phyloP scores from a whole-genome alignment of 139 green algal genomes.

The Astrephomene gubernaculifera region DNA sequence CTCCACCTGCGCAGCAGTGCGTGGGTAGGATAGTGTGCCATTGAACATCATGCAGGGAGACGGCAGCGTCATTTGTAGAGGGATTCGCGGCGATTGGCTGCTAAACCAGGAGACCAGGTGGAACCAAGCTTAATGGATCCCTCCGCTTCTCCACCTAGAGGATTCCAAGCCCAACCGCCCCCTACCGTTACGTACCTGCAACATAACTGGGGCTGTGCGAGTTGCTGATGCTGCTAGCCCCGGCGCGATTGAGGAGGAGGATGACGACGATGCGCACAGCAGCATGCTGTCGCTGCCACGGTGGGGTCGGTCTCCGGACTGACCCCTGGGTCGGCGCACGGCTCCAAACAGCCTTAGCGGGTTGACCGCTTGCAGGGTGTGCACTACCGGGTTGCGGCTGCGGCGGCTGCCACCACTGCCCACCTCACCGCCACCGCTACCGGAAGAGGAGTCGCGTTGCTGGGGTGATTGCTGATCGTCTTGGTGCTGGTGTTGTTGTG shows the following conservation, averaged over 20 bases:
- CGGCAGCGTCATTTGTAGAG: background rate
- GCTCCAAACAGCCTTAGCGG: constrained; percentile 3
- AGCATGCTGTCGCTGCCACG: no score
- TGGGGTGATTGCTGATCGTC: background rate
- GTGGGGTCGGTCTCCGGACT: background rate
- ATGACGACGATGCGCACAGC: no score
- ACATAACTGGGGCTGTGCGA: background rate
- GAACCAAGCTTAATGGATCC: background rate
- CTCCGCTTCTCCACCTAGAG: background rate
- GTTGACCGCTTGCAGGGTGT: constrained; percentile 7
- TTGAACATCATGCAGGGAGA: background rate
- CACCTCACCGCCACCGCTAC: background rate
- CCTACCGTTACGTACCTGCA: background rate
- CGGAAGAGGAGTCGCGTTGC: background rate
- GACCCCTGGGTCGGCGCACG: background rate
- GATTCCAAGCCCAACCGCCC: background rate
- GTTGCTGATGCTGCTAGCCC: background rate
- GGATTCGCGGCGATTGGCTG: background rate
- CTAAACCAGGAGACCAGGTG: background rate
- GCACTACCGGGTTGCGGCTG: background rate
- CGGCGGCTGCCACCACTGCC: no score
- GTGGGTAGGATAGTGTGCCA: no score
- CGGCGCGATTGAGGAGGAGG: no score
- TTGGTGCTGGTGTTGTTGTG: background rate
- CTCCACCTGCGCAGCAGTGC: constrained; percentile 21